Evolutionary conservation across 371 early-diverging fungal species (phyloP), one percentile per base, ranked within the genome.

Genomic region (Catenaria anguillulae): DNA sequence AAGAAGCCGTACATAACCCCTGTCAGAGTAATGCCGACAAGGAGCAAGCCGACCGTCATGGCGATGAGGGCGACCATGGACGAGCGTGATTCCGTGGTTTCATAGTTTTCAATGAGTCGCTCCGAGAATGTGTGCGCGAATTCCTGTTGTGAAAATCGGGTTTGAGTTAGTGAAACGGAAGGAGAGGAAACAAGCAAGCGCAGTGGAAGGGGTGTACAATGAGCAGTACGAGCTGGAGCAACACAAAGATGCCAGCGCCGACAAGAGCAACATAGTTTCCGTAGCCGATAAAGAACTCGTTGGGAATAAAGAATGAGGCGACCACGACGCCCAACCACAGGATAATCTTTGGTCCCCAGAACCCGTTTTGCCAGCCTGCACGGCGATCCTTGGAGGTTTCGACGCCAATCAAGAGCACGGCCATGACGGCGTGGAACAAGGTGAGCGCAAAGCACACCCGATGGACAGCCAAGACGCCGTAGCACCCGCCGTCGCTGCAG

Each of bases 51-150:
- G 17, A 83, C 55, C 2, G 92, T 89, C 17, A 78, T 68, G 50
- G 79, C 78, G 26, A 92, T 76, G 33, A 97, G 73, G 4, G 92
- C 74, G 63, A 80, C 82, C 66, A 84, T 80, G 87, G 87, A 87
- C 36, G 77, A 76, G 64, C 83, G 82, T 5, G 86, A 84, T 37
- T 86, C 85, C 10, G 73, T 67, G 43, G 71, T 69, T 70, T 91
- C 91, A 80, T 83, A 91, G 63, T 84, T 80, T 63, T 84, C 87
- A 45, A 97, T 73, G 52, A 93, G 87, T 24, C 70, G 74, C 65
- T 95, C 95, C 5, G 87, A 84, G 84, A 89, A 82, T 33, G 85
- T 83, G 69, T 93, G 89, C 40, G 95, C 92, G 78, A 94, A 92
- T 68, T 95, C 95, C 43, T 43, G 93, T 72, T 29, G 21, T 48